phyloP scores from a whole-genome alignment of 192 early-diverging fungal genomes.

The Phycomyces blakesleeanus region DNA sequence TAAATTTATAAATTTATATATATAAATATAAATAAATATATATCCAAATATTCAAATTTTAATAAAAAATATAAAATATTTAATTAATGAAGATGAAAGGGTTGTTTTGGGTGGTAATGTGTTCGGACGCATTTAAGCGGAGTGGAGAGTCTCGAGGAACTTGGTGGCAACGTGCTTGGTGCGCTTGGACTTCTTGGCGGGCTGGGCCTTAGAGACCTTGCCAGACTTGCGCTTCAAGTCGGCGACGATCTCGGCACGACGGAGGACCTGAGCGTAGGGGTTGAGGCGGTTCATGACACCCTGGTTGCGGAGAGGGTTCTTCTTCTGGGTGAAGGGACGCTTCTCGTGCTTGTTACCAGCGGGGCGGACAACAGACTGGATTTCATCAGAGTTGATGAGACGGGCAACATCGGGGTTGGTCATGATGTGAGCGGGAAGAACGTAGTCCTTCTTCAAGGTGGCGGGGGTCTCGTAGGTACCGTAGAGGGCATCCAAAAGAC shows the following conservation, averaged over 20 bases:
- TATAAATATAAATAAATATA: no score
- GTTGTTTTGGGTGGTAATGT: background rate
- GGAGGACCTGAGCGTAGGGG: constrained; percentile 93
- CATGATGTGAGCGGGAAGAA: constrained; percentile 83
- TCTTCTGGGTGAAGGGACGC: constrained; percentile 96
- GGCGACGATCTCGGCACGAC: constrained; percentile 70
- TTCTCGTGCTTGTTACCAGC: constrained; percentile 76
- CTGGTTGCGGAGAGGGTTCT: constrained; percentile 97
- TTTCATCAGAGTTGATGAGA: constrained; percentile 94
- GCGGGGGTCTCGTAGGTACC: constrained; percentile 80
- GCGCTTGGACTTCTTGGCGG: constrained; percentile 22
- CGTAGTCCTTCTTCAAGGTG: constrained; percentile 85
- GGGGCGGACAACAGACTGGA: constrained; percentile 89
- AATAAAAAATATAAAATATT: background rate
- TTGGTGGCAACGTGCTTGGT: constrained; percentile 26
- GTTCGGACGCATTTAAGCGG: constrained; percentile 24
- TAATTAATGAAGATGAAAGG: background rate
- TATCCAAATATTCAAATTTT: background rate
- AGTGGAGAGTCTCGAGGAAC: constrained; percentile 37
- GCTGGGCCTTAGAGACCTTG: constrained; percentile 48
- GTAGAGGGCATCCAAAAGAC: constrained; percentile 88
- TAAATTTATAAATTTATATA: no score
- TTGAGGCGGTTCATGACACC: constrained; percentile 94
- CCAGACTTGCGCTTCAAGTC: constrained; percentile 50
- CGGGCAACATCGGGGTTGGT: constrained; percentile 93